Conservation (phyloP, 768 basidiomycete genomes). For the Termitomyces sp. region DNA sequence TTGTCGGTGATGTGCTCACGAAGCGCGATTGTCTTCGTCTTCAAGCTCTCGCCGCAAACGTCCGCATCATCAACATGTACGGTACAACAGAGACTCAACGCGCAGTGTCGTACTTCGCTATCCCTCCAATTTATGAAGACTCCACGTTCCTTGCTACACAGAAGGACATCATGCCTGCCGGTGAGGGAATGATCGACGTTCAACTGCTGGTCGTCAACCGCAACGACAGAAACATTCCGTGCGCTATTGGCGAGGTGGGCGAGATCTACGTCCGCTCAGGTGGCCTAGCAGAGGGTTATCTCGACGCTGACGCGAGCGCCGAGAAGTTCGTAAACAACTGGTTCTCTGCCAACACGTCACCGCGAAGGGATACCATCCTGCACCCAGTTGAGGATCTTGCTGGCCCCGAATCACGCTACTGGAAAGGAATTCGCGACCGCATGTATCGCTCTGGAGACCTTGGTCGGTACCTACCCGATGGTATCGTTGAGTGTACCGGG, state of each 20-base stretch:
- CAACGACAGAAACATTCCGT: conserved; percentile 76
- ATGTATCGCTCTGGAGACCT: conserved; percentile 99
- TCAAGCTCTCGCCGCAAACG: conserved; percentile 88
- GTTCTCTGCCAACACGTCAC: conserved; percentile 55
- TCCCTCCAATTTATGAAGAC: conserved; percentile 80
- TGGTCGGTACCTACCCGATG: conserved; percentile 89
- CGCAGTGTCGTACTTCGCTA: conserved; percentile 94
- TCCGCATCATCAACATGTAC: conserved; percentile 98
- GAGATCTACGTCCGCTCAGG: conserved; percentile 98
- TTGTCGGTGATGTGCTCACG: conserved; percentile 98
- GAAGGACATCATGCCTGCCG: conserved; percentile 98
- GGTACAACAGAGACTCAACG: conserved; percentile 99
- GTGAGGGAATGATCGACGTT: conserved; percentile 96
- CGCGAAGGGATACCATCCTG: conserved; percentile 68
- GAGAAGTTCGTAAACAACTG: conserved; percentile 96
- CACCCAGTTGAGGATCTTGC: conserved; percentile 53
- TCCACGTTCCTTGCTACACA: conserved; percentile 88
- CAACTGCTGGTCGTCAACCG: conserved; percentile 96
- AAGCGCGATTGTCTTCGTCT: conserved; percentile 96
- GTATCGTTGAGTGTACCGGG: conserved; percentile 94
- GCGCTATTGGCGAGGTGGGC: conserved; percentile 94
- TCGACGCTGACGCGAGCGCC: conserved; percentile 74
- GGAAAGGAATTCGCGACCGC: conserved; percentile 94
- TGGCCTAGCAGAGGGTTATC: conserved; percentile 93
- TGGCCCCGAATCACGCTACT: conserved; percentile 73